These are phyloP conservation scores for Penstemon davidsonii DNA, from an alignment of 257 asterid species.

Conservation along the genomic window DNA sequence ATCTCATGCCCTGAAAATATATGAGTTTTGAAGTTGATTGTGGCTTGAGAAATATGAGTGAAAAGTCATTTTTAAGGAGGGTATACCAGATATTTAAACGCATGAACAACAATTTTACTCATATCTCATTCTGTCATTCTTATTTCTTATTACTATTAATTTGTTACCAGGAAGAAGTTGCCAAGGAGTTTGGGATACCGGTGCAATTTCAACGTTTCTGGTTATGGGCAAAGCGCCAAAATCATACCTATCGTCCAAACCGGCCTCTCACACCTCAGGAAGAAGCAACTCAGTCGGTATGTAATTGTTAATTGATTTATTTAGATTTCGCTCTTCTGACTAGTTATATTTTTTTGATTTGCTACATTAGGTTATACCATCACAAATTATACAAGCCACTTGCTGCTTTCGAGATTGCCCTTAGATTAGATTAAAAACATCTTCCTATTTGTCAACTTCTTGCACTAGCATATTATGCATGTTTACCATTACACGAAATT, in stretches of 20 bases:
- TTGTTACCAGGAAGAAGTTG: constrained; percentile 72
- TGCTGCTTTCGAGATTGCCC: not conserved
- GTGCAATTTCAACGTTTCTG: constrained; percentile 81
- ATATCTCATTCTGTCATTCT: no score
- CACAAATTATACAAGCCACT: not conserved
- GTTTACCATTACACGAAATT: not conserved
- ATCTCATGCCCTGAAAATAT: not conserved
- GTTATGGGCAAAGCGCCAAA: constrained; percentile 92
- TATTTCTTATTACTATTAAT: constrained; percentile 17
- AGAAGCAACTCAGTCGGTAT: constrained; percentile 69
- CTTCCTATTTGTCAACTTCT: not conserved
- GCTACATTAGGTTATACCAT: constrained; percentile 12
- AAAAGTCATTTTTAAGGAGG: not conserved
- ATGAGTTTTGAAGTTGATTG: constrained; percentile 8
- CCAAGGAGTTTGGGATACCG: constrained; percentile 81
- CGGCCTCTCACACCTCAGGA: constrained; percentile 71
- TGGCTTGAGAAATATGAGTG: constrained; percentile 10
- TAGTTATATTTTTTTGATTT: not conserved
- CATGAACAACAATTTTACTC: constrained; percentile 10
- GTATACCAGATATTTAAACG: constrained; percentile 15
- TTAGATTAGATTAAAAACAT: not conserved
- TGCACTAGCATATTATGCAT: not conserved
- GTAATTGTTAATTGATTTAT: constrained; percentile 24
- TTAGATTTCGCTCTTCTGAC: constrained; percentile 1
- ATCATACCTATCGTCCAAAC: constrained; percentile 87